phyloP scores from a whole-genome alignment of 805 yeast species.

The Groenewaldozyma tartarivorans region DNA sequence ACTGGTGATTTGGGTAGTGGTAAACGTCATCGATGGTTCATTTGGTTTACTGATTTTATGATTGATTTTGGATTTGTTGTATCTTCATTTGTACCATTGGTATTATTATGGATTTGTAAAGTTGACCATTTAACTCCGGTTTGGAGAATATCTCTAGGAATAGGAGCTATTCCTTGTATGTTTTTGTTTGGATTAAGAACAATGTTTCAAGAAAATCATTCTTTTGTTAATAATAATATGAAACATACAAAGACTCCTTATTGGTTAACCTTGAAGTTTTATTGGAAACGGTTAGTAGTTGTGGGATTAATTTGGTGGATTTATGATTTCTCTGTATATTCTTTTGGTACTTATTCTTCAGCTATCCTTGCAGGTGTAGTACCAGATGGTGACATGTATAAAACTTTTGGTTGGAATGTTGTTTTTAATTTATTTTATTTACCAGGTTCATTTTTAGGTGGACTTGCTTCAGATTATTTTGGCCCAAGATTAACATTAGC shows the following conservation, averaged over 20 bases:
- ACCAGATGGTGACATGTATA: constrained; percentile 51
- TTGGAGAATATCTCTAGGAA: constrained; percentile 85
- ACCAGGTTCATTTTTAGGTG: constrained; percentile 87
- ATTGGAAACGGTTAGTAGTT: constrained; percentile 68
- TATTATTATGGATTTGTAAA: constrained; percentile 73
- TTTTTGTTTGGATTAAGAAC: constrained; percentile 69
- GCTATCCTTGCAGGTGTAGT: constrained; percentile 55
- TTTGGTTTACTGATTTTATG: constrained; percentile 81
- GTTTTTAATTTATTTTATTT: constrained; percentile 80
- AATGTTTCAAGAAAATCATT: constrained; percentile 63
- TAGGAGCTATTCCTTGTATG: constrained; percentile 84
- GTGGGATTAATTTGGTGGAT: constrained; percentile 82
- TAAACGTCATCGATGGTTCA: constrained; percentile 77
- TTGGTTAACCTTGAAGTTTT: constrained; percentile 59
- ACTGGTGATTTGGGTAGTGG: constrained; percentile 72
- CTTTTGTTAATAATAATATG: constrained; percentile 62
- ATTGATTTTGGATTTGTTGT: constrained; percentile 82
- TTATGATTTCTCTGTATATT: constrained; percentile 80
- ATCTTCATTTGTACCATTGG: constrained; percentile 78
- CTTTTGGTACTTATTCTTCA: constrained; percentile 78
- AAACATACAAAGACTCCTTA: constrained; percentile 58
- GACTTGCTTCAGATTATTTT: constrained; percentile 69
- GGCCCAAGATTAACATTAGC: constrained; percentile 83
- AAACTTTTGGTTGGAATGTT: constrained; percentile 86
- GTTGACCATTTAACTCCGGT: constrained; percentile 63